Conservation (phyloP, 441 rosid genomes). For the Caryocar brasiliense region DNA sequence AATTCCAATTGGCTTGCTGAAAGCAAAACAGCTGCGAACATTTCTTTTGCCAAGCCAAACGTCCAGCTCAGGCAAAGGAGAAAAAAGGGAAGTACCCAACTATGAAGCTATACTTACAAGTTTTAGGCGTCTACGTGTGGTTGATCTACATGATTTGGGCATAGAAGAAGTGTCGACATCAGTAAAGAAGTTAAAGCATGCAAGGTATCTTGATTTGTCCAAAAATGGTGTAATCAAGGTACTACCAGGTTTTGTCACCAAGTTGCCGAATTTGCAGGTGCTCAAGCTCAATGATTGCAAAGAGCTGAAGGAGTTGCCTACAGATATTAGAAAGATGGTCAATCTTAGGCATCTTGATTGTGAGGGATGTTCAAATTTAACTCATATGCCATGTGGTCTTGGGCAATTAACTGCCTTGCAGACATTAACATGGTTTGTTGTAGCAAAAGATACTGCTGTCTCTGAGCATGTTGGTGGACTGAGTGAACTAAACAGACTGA, state of each 20-base stretch:
- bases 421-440: neutral
- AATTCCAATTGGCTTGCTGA: neutral
- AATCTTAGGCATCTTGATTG: slow-evolving; percentile 8
- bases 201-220: neutral
- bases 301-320: slow-evolving; percentile 6
- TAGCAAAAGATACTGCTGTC: neutral
- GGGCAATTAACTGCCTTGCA: slow-evolving; percentile 11
- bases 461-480: neutral
- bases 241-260: neutral
- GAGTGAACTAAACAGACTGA: slow-evolving; percentile 6
- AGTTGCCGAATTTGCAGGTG: neutral
- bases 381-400: slow-evolving; percentile 17
- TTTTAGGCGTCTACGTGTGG: slow-evolving; percentile 3
- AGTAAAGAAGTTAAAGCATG: neutral
- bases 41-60: neutral
- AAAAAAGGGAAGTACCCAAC: neutral
- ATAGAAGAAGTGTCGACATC: neutral
- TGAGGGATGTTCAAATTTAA: neutral
- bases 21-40: neutral
- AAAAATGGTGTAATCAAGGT: neutral
- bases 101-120: neutral
- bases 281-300: neutral
- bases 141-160: neutral
- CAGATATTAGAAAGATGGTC: neutral
- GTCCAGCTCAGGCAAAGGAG: neutral